Evolutionary conservation across 495 filamentous ascomycete species (phyloP).

Genomic region (Rhypophila decipiens): DNA sequence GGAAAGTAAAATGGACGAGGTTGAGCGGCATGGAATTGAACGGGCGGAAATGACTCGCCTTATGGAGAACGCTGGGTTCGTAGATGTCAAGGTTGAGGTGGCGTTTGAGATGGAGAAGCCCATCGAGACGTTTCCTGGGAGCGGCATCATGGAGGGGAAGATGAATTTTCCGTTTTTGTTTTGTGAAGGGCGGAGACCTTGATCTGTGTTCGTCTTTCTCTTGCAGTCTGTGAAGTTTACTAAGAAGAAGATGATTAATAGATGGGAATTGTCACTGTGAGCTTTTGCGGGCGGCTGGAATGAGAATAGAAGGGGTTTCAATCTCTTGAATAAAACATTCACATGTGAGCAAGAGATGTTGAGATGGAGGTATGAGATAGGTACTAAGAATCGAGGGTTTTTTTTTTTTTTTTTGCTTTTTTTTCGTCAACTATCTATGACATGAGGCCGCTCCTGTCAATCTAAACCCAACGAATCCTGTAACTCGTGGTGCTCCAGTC

Average conservation of each 20-base stretch:
- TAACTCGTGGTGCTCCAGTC: too few species aligned
- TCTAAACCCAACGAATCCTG: too few species aligned
- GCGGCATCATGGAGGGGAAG: constrained; percentile 13
- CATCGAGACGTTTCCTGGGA: constrained; percentile 35
- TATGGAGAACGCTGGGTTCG: constrained; percentile 42
- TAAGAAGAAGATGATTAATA: not conserved
- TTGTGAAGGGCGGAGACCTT: constrained; percentile 32
- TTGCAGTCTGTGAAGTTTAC: not conserved
- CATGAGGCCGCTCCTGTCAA: too few species aligned
- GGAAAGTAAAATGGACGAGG: constrained; percentile 42
- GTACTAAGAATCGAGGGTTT: too few species aligned
- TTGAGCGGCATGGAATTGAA: constrained; percentile 48
- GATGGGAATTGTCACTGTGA: not conserved
- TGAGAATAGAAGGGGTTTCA: too few species aligned
- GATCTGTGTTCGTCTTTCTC: not conserved
- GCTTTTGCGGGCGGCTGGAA: too few species aligned
- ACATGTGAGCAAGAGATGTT: too few species aligned
- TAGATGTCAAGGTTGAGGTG: constrained; percentile 33
- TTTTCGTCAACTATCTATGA: too few species aligned
- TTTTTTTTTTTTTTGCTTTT: too few species aligned
- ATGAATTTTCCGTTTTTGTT: constrained; percentile 48
- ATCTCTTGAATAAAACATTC: too few species aligned
- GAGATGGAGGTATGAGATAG: too few species aligned
- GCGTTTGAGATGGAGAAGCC: constrained; percentile 41
- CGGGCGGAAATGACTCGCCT: constrained; percentile 29